Percentiles rank a stretch among this genome's conserved stretches.
Conservation (phyloP, 2,329 filamentous ascomycete species). For the Helotiales sp. region DNA sequence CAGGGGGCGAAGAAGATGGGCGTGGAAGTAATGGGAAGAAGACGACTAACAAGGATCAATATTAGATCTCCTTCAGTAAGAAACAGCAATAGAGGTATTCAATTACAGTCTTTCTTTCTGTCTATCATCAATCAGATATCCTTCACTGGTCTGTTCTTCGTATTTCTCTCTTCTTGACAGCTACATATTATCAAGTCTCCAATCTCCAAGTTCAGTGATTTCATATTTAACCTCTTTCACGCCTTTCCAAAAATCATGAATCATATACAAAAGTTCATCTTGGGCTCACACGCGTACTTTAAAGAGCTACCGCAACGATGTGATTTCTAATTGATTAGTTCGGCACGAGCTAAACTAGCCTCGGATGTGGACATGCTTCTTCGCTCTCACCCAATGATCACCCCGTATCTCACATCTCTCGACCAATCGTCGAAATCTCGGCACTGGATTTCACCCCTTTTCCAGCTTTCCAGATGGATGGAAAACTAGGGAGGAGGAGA, state of each 20-base stretch:
- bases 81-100: background rate
- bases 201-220: background rate
- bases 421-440: background rate
- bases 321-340: background rate
- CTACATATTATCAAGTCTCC: background rate
- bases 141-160: background rate
- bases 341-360: background rate
- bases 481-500: too few species aligned
- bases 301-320: too few species aligned
- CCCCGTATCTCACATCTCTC: background rate
- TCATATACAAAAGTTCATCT: background rate
- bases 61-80: background rate
- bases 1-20: background rate
- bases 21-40: slow-evolving; percentile 1
- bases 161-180: background rate
- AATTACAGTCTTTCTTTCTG: background rate
- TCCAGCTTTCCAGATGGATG: too few species aligned
- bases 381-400: background rate
- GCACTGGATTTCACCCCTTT: background rate
- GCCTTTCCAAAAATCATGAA: background rate
- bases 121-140: background rate
- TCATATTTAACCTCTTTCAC: background rate
- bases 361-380: background rate
- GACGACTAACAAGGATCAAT: background rate
- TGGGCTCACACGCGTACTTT: too few species aligned